Conservation (phyloP, 1,139 yeast genomes). For the Arxiozyma bovina region DNA sequence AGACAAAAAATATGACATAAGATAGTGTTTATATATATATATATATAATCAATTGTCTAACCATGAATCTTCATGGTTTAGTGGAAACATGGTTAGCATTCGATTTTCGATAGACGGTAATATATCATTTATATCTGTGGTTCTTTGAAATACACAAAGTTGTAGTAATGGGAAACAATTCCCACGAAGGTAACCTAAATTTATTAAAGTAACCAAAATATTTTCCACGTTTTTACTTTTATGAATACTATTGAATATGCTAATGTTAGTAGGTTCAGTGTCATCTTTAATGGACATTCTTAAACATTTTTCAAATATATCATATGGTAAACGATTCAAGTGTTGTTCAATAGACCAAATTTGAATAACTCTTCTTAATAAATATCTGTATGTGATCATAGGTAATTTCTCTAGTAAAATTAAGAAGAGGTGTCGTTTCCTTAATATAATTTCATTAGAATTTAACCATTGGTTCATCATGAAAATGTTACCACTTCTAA, state of each 20-base stretch:
- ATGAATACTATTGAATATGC: slow-evolving; percentile 24
- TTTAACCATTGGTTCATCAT: slow-evolving; percentile 24
- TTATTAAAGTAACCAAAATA: slow-evolving; percentile 26
- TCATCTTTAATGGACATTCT: slow-evolving; percentile 16
- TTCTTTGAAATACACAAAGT: slow-evolving; percentile 27
- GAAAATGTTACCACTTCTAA: slow-evolving; percentile 21
- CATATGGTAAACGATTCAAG: slow-evolving; percentile 24
- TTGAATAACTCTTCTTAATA: slow-evolving; percentile 17
- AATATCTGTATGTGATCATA: slow-evolving; percentile 24
- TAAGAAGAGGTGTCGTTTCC: slow-evolving; percentile 16
- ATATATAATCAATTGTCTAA: slow-evolving; percentile 12
- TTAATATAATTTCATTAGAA: slow-evolving; percentile 17
- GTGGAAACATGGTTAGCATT: slow-evolving; percentile 22
- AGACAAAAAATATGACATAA: not conserved
- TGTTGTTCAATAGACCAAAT: slow-evolving; percentile 14
- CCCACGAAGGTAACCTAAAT: slow-evolving; percentile 26
- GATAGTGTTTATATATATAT: too few species aligned
- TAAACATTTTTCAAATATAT: slow-evolving; percentile 15
- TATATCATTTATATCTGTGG: slow-evolving; percentile 19
- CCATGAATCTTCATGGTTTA: slow-evolving; percentile 28
- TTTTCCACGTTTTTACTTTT: slow-evolving; percentile 23
- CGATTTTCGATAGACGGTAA: slow-evolving; percentile 25
- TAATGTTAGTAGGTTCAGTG: not conserved
- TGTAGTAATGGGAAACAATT: slow-evolving; percentile 27
- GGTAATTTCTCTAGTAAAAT: slow-evolving; percentile 27